These are phyloP conservation scores for Hsuehochloa calcarea DNA, from an alignment of 176 grass and related monocot species.

Conservation along the genomic window DNA sequence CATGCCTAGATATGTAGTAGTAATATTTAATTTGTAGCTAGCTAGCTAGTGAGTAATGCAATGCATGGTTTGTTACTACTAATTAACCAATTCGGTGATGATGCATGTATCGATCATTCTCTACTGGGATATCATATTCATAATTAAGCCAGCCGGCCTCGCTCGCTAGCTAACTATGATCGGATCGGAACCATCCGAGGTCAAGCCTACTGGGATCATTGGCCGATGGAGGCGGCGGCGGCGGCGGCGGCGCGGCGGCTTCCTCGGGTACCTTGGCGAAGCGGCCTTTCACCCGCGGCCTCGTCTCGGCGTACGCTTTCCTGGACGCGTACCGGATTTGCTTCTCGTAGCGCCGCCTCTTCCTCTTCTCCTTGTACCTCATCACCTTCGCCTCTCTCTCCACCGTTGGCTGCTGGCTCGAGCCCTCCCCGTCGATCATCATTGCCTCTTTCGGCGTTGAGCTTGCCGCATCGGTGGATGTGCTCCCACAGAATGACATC, in stretches of 20 bases:
- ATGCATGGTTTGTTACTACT: too few species aligned
- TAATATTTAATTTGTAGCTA: too few species aligned
- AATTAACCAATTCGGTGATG: too few species aligned
- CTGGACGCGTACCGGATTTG: conserved; percentile 60
- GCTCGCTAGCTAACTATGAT: neutral
- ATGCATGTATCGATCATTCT: too few species aligned
- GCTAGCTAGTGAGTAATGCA: too few species aligned
- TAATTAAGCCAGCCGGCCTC: too few species aligned
- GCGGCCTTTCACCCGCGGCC: conserved; percentile 62
- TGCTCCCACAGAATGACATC: neutral
- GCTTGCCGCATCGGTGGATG: neutral
- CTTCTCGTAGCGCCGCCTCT: conserved; percentile 56
- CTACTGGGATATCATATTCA: too few species aligned
- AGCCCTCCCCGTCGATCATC: neutral
- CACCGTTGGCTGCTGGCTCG: neutral
- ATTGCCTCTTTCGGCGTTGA: too few species aligned
- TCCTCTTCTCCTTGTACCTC: conserved; percentile 79
- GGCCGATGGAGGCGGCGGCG: neutral
- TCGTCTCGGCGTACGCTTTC: conserved; percentile 63
- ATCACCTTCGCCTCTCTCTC: conserved; percentile 55
- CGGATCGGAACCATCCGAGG: conserved; percentile 30
- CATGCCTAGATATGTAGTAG: too few species aligned
- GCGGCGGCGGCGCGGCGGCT: neutral
- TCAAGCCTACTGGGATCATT: conserved; percentile 48
- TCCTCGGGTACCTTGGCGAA: conserved; percentile 58